phyloP scores from a whole-genome alignment of 2,329 filamentous ascomycete genomes.

The Botrytis paeoniae region DNA sequence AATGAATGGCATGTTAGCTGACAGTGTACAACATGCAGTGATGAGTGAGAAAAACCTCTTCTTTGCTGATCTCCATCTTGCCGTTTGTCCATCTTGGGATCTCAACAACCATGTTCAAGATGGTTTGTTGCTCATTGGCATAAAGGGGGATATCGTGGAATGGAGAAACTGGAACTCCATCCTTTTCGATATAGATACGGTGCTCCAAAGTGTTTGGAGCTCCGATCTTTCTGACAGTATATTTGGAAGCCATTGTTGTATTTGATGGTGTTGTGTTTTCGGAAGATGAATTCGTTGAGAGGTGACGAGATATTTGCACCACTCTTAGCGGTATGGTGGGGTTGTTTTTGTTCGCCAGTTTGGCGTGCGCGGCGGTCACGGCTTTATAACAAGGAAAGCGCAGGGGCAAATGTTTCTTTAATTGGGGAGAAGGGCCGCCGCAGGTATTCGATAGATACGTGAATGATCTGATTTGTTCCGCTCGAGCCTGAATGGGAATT shows the following conservation, averaged over 20 bases:
- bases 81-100: slow-evolving; percentile 99
- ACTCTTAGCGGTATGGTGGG: slow-evolving; percentile 15
- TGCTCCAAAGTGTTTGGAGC: slow-evolving; percentile 92
- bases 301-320: slow-evolving; percentile 21
- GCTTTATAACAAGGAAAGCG: not conserved
- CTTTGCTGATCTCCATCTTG: slow-evolving; percentile 75
- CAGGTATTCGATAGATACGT: not conserved
- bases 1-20: slow-evolving; percentile 4
- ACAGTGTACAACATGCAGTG: slow-evolving; percentile 47
- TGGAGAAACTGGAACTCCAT: slow-evolving; percentile 88
- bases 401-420: not conserved
- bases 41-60: slow-evolving; percentile 67
- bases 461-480: not conserved
- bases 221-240: slow-evolving; percentile 81
- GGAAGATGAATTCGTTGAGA: slow-evolving; percentile 19
- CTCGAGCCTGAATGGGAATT: not conserved
- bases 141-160: slow-evolving; percentile 99
- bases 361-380: slow-evolving; percentile 17
- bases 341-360: slow-evolving; percentile 17
- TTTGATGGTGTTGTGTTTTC: slow-evolving; percentile 18
- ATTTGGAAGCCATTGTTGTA: slow-evolving; percentile 46
- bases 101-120: slow-evolving; percentile 99
- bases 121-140: slow-evolving; percentile 90
- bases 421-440: not conserved
- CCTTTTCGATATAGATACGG: slow-evolving; percentile 96